Evolutionary conservation across 208 protist species (phyloP).

Genomic region (Wallacemonas collosoma): DNA sequence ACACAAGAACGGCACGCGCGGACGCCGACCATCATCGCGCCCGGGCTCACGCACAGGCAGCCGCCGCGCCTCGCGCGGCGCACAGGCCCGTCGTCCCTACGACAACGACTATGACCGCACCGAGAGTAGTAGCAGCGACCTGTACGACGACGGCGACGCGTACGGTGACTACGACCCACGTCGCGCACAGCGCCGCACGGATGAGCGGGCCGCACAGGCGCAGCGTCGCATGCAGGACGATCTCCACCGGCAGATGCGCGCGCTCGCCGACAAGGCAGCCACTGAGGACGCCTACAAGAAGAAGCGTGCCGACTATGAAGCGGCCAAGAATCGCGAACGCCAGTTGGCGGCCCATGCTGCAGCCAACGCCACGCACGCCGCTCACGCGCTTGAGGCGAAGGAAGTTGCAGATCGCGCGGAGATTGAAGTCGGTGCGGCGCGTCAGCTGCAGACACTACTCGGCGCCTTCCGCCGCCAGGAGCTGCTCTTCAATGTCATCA

Average conservation of each 20-base stretch:
- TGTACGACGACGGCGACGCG: conserved; percentile 19
- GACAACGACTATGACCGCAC: conserved; percentile 23
- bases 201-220: conserved; percentile 32
- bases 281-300: conserved; percentile 54
- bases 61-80: conserved; percentile 13
- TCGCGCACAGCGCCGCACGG: conserved; percentile 25
- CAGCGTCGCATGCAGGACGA: conserved; percentile 33
- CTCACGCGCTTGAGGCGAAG: conserved; percentile 38
- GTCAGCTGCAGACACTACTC: conserved; percentile 61
- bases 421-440: conserved; percentile 62
- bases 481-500: conserved; percentile 35
- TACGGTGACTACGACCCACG: conserved; percentile 19
- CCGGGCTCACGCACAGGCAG: conserved; percentile 7
- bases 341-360: background rate
- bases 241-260: conserved; percentile 37
- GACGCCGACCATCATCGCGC: background rate
- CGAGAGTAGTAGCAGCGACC: conserved; percentile 23
- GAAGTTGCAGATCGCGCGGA: conserved; percentile 62
- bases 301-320: conserved; percentile 42
- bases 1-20: background rate
- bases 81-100: conserved; percentile 9
- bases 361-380: conserved; percentile 6
- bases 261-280: conserved; percentile 42
- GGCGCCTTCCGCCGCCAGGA: conserved; percentile 50
- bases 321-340: conserved; percentile 42